These are phyloP conservation scores for Verticillium zaregamsianum DNA, from an alignment of 2,329 filamentous ascomycete genomes.

Conservation along the genomic window DNA sequence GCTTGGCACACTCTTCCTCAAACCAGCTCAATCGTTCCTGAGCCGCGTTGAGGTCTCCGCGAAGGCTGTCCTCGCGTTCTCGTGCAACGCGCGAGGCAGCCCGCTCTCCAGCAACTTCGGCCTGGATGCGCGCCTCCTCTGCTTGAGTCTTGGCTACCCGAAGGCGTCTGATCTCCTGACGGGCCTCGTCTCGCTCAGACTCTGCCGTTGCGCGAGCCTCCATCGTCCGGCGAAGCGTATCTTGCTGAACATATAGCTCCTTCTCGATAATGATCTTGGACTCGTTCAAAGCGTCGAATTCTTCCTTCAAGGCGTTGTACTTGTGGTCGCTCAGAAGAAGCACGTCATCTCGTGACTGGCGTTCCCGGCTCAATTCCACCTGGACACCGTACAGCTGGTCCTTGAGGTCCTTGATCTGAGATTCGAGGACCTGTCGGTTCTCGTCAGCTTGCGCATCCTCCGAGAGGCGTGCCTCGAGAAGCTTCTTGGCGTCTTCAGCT, in stretches of 20 bases:
- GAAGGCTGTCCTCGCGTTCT: slow-evolving; percentile 74
- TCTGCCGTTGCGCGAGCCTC: slow-evolving; percentile 78
- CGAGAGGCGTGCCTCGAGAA: slow-evolving; percentile 83
- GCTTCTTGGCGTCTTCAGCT: slow-evolving; percentile 78
- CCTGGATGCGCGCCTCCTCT: slow-evolving; percentile 80
- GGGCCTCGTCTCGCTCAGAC: slow-evolving; percentile 83
- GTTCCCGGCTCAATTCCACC: slow-evolving; percentile 83
- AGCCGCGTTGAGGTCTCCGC: slow-evolving; percentile 76
- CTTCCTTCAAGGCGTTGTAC: slow-evolving; percentile 73
- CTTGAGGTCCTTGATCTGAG: slow-evolving; percentile 85
- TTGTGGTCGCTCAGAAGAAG: slow-evolving; percentile 88
- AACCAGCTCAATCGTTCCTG: slow-evolving; percentile 72
- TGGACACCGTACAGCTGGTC: slow-evolving; percentile 79
- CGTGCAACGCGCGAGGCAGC: slow-evolving; percentile 72
- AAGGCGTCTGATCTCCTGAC: slow-evolving; percentile 76
- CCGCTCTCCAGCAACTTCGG: slow-evolving; percentile 75
- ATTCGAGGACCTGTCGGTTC: slow-evolving; percentile 76
- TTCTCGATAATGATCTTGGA: slow-evolving; percentile 97
- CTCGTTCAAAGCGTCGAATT: slow-evolving; percentile 83
- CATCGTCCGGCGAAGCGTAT: slow-evolving; percentile 79
- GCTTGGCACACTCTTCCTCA: slow-evolving; percentile 71
- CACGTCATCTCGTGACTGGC: slow-evolving; percentile 91
- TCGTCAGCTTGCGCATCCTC: slow-evolving; percentile 83
- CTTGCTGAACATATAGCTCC: slow-evolving; percentile 93
- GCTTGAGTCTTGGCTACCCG: slow-evolving; percentile 79